Percentiles rank a stretch among this genome's conserved stretches.
Evolutionary conservation across 2,329 filamentous ascomycete species (phyloP).

Genomic region (Pseudogymnoascus verrucosus): DNA sequence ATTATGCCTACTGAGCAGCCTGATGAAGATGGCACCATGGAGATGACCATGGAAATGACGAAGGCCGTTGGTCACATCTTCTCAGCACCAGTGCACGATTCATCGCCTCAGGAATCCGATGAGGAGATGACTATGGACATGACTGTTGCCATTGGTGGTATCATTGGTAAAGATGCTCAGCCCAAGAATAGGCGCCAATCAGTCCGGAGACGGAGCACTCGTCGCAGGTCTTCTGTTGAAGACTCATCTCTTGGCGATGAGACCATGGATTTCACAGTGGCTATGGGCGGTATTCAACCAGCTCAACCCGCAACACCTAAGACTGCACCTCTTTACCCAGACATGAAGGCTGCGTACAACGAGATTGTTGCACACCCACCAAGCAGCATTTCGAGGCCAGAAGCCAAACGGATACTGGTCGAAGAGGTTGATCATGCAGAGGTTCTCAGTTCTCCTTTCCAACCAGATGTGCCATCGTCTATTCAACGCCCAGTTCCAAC

Average conservation of each 20-base stretch:
- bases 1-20: slow-evolving; percentile 46
- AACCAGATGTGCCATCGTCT: slow-evolving; percentile 24
- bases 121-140: slow-evolving; percentile 40
- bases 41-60: slow-evolving; percentile 47
- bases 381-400: slow-evolving; percentile 16
- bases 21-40: slow-evolving; percentile 36
- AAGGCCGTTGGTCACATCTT: slow-evolving; percentile 31
- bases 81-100: slow-evolving; percentile 2
- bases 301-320: slow-evolving; percentile 31
- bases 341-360: background rate
- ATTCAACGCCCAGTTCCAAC: slow-evolving; percentile 26
- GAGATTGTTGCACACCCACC: background rate
- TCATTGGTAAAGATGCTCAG: slow-evolving; percentile 26
- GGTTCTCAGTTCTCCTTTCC: slow-evolving; percentile 38
- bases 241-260: slow-evolving; percentile 26
- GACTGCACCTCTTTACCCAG: slow-evolving; percentile 22
- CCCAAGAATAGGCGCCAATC: slow-evolving; percentile 26
- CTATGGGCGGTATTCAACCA: slow-evolving; percentile 45
- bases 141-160: slow-evolving; percentile 48
- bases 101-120: slow-evolving; percentile 9
- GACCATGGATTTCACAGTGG: slow-evolving; percentile 49
- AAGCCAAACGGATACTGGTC: slow-evolving; percentile 52
- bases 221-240: slow-evolving; percentile 29
- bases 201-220: slow-evolving; percentile 29
- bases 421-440: slow-evolving; percentile 46